These are phyloP conservation scores for Amanita inopinata DNA, from an alignment of 768 basidiomycete species.

Conservation along the genomic window DNA sequence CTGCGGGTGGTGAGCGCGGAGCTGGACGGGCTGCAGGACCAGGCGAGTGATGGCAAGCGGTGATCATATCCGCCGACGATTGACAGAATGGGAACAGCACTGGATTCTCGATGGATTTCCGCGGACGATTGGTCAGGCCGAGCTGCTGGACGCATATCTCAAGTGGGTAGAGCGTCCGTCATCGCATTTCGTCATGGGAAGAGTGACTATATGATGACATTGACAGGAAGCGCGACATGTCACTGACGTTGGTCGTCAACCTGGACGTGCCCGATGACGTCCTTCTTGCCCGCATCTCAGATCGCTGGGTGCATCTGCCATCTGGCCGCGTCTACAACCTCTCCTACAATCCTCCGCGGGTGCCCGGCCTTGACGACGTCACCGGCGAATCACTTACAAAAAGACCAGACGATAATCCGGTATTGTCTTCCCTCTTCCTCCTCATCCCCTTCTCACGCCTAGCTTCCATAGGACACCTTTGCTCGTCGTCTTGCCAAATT, in stretches of 20 bases:
- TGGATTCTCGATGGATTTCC: slow-evolving; percentile 95
- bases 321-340: slow-evolving; percentile 89
- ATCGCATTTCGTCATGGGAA: slow-evolving; percentile 1
- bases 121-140: slow-evolving; percentile 76
- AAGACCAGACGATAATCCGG: slow-evolving; percentile 84
- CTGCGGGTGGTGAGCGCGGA: slow-evolving; percentile 67
- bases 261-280: slow-evolving; percentile 83
- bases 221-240: slow-evolving; percentile 46
- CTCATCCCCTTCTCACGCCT: slow-evolving; percentile 9
- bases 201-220: slow-evolving; percentile 2
- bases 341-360: slow-evolving; percentile 77
- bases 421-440: slow-evolving; percentile 25
- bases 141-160: slow-evolving; percentile 68
- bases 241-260: slow-evolving; percentile 76
- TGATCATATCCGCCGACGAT: not conserved
- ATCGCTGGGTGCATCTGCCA: slow-evolving; percentile 82
- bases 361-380: slow-evolving; percentile 71
- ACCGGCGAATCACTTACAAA: slow-evolving; percentile 86
- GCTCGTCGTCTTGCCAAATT: slow-evolving; percentile 67
- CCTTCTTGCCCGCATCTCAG: slow-evolving; percentile 78
- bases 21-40: slow-evolving; percentile 55
- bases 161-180: slow-evolving; percentile 31
- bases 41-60: slow-evolving; percentile 29
- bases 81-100: slow-evolving; percentile 35
- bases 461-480: slow-evolving; percentile 68